Evolutionary conservation across 495 filamentous ascomycete genomes (phyloP).

Genomic region (Aspergillus kassunensis): DNA sequence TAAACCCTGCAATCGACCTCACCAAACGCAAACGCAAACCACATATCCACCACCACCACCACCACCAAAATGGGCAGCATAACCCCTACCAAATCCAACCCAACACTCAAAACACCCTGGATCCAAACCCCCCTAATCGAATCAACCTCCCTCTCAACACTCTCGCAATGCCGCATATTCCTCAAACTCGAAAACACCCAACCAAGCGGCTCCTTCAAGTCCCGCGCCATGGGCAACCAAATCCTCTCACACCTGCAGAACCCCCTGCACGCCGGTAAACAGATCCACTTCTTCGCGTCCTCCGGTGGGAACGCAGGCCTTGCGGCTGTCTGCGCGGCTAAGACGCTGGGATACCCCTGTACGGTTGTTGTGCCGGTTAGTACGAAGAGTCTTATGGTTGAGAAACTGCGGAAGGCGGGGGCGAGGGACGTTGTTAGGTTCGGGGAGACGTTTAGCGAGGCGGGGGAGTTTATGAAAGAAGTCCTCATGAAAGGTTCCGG

Average conservation of each 20-base stretch:
- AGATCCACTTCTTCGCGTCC: slow-evolving; percentile 80
- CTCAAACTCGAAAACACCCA: slow-evolving; percentile 94
- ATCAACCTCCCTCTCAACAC: slow-evolving; percentile 60
- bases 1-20: too few species aligned
- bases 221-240: slow-evolving; percentile 78
- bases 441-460: slow-evolving; percentile 71
- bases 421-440: slow-evolving; percentile 66
- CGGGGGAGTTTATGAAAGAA: slow-evolving; percentile 66
- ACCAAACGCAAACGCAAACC: too few species aligned
- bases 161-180: slow-evolving; percentile 73
- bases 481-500: slow-evolving; percentile 48
- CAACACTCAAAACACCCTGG: slow-evolving; percentile 51
- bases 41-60: too few species aligned
- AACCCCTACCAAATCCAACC: slow-evolving; percentile 16
- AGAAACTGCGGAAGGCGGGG: slow-evolving; percentile 65
- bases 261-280: slow-evolving; percentile 30
- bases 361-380: slow-evolving; percentile 77
- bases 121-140: slow-evolving; percentile 69
- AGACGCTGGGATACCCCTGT: slow-evolving; percentile 60
- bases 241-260: slow-evolving; percentile 57
- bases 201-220: slow-evolving; percentile 93
- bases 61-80: slow-evolving; percentile 26
- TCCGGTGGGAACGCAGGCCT: slow-evolving; percentile 91
- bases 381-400: slow-evolving; percentile 67
- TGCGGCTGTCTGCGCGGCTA: slow-evolving; percentile 78